Percentiles rank a stretch among this genome's conserved stretches.
Conservation (phyloP, 2,329 filamentous ascomycete genomes). For the Cytospora schulzeri region DNA sequence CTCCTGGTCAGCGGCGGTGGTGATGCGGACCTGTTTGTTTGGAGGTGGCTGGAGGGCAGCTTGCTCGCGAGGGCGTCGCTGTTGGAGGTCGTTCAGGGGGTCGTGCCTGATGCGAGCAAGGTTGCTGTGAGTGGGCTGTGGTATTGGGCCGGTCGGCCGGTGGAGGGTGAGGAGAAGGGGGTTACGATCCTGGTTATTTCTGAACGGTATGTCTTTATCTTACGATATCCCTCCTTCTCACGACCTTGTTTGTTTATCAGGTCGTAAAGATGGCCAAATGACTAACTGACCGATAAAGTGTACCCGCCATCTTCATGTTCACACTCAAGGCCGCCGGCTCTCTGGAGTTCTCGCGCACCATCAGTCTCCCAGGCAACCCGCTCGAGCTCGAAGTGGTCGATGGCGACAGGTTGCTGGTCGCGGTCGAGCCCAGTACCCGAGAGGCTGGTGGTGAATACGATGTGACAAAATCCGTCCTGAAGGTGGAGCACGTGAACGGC, state of each 20-base stretch:
- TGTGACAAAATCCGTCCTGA: conserved; percentile 19
- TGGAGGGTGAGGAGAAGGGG: conserved; percentile 22
- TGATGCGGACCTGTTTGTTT: conserved; percentile 75
- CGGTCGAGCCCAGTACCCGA: conserved; percentile 40
- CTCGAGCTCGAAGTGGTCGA: conserved; percentile 52
- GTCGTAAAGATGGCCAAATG: neutral
- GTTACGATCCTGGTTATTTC: conserved; percentile 41
- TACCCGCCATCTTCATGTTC: conserved; percentile 68
- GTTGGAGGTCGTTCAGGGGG: conserved; percentile 44
- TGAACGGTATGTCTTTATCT: conserved; percentile 46
- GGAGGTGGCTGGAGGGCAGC: conserved; percentile 71
- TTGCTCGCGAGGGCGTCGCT: conserved; percentile 59
- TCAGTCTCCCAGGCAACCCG: conserved; percentile 66
- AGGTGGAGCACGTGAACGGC: conserved; percentile 16
- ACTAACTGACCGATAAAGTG: conserved; percentile 39
- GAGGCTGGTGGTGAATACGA: conserved; percentile 30
- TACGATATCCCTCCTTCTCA: neutral
- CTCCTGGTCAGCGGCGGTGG: conserved; percentile 84
- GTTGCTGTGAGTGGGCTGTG: conserved; percentile 51
- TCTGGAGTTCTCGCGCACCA: conserved; percentile 51
- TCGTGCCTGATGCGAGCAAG: conserved; percentile 41
- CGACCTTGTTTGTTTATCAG: conserved; percentile 18
- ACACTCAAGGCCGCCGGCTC: conserved; percentile 50
- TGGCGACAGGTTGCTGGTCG: conserved; percentile 39
- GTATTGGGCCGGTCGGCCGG: conserved; percentile 33